A percentile compares a stretch with the other conserved stretches of the same genome.
Evolutionary conservation across 2,329 filamentous ascomycete genomes (phyloP).

Genomic region (Talaromyces atroroseus): DNA sequence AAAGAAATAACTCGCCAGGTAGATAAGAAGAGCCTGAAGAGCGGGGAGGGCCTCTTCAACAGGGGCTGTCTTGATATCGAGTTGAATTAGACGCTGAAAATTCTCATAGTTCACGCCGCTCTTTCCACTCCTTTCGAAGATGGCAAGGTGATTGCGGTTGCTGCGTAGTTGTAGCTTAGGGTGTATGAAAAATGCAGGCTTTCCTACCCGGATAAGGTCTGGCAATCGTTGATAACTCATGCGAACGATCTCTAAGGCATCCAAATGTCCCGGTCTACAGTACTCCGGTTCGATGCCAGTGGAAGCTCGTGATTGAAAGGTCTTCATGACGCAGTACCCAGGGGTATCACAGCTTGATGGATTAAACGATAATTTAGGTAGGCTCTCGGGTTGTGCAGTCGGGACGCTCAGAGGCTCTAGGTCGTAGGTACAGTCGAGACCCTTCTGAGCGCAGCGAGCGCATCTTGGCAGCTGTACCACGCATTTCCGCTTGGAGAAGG

Average conservation of each 20-base stretch:
- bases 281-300: neutral
- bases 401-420: constrained; percentile 5
- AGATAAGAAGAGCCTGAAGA: constrained; percentile 4
- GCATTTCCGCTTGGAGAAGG: constrained; percentile 6
- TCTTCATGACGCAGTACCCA: constrained; percentile 8
- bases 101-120: neutral
- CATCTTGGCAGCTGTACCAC: constrained; percentile 8
- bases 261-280: constrained; percentile 2
- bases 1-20: neutral
- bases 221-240: neutral
- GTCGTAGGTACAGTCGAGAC: constrained; percentile 6
- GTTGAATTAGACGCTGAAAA: neutral
- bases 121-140: neutral
- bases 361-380: neutral
- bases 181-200: constrained; percentile 1
- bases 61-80: constrained; percentile 2
- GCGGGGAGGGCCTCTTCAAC: constrained; percentile 6
- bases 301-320: neutral
- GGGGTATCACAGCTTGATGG: constrained; percentile 5
- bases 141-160: neutral
- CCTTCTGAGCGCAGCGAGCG: constrained; percentile 5
- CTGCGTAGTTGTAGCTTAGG: neutral
- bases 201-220: neutral
- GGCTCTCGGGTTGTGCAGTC: neutral
- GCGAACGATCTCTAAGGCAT: constrained; percentile 3